Evolutionary conservation across 2,329 filamentous ascomycete species (phyloP).

Genomic region (Alternaria hordeiaustralica): DNA sequence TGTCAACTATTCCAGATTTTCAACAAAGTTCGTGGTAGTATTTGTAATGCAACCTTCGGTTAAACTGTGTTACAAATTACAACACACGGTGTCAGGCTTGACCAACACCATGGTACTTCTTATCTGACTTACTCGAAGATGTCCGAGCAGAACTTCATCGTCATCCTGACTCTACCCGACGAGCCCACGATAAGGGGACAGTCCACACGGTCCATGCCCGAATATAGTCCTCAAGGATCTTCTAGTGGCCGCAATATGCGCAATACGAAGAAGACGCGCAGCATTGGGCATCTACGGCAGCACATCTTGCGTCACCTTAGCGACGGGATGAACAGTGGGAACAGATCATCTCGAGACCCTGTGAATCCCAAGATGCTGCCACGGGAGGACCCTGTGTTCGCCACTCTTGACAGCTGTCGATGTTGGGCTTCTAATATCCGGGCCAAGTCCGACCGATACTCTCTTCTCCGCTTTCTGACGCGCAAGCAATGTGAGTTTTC

Average conservation of each 20-base stretch:
- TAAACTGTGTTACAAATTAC: not conserved
- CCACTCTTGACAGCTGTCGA: not conserved
- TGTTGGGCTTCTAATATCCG: conserved; percentile 2
- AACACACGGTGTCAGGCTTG: not conserved
- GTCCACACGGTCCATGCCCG: conserved; percentile 4
- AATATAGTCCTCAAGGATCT: not conserved
- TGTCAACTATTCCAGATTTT: not conserved
- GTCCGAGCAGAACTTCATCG: not conserved
- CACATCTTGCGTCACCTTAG: conserved; percentile 5
- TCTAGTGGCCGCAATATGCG: conserved; percentile 2
- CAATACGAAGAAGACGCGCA: conserved; percentile 4
- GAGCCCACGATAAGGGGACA: not conserved
- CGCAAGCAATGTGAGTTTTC: not conserved
- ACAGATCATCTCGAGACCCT: conserved; percentile 9
- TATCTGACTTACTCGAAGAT: not conserved
- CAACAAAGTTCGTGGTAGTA: not conserved
- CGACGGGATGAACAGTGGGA: conserved; percentile 4
- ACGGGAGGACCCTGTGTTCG: not conserved
- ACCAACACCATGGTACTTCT: not conserved
- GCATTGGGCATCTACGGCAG: conserved; percentile 10
- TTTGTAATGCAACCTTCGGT: not conserved
- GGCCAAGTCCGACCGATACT: not conserved
- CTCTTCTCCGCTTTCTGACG: not conserved
- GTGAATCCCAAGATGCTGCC: not conserved
- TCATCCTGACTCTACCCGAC: not conserved